Percentiles rank a stretch among this genome's conserved stretches.
Conservation (phyloP, 371 early-diverging fungal genomes). For the Rhizopus stolonifer region DNA sequence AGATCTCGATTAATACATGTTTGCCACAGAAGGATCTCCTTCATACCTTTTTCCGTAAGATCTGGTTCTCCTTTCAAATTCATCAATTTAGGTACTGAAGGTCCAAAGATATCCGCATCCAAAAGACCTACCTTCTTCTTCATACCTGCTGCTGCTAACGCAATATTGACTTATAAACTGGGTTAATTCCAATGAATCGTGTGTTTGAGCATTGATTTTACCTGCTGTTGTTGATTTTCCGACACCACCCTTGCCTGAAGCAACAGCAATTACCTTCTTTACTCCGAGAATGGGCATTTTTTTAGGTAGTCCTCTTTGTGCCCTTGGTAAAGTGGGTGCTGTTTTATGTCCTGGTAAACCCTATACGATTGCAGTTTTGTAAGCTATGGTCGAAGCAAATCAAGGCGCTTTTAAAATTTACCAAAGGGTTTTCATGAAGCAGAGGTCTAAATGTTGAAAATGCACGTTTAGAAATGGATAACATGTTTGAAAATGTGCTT, state of each 20-base stretch:
- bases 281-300: constrained; percentile 67
- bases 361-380: constrained; percentile 9
- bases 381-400: not conserved
- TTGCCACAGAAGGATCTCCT: no score
- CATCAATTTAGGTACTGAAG: constrained; percentile 86
- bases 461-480: constrained; percentile 25
- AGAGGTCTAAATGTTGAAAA: constrained; percentile 39
- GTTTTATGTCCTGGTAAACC: constrained; percentile 37
- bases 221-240: constrained; percentile 89
- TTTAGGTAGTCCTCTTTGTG: constrained; percentile 67
- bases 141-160: constrained; percentile 67
- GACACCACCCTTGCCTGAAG: constrained; percentile 90
- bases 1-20: no score
- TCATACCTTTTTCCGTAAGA: constrained; percentile 57
- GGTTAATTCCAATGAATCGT: not conserved
- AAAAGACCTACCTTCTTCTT: constrained; percentile 74
- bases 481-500: not conserved
- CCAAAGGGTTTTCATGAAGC: constrained; percentile 62
- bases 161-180: constrained; percentile 67
- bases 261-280: constrained; percentile 75
- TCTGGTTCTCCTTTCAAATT: constrained; percentile 77
- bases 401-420: constrained; percentile 11
- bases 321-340: constrained; percentile 57
- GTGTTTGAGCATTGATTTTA: constrained; percentile 22
- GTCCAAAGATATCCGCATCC: constrained; percentile 92